Evolutionary conservation across 2,329 filamentous ascomycete genomes (phyloP), one percentile per base, ranked within the genome.

Genomic region (Fusarium armeniacum): DNA sequence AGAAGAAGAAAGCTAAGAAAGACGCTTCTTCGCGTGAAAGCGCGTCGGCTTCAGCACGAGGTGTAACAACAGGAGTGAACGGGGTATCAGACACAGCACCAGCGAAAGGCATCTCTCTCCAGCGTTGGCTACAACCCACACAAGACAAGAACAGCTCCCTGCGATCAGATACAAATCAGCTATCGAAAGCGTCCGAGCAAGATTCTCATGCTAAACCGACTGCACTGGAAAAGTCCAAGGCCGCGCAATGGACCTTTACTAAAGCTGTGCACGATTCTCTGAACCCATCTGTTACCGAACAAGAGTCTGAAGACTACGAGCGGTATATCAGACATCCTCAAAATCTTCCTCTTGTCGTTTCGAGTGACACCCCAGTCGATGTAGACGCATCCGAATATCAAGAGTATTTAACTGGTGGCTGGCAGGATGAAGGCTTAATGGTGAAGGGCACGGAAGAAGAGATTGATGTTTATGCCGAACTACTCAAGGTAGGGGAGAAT

Each of bases 281-380:
- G 45, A 92, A 97, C 70, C 96, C 96, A 2, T 90, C 89, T 1
- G 93, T 99, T 38, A 91, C 88, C 10, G 81, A 86, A 10, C 86
- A 88, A 40, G 95, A 98, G 81, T 89, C 90, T 26, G 90, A 91
- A 47, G 96, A 98, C 77, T 99, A 99, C 78, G 87, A 90, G 62
- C 89, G 91, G 26, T 99, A 98, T 79, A 90, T 99, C 71, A 89
- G 87, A 49, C 96, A 99, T 76, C 94, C 96, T 3, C 90, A 97
- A 58, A 94, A 91, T 56, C 88, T 99, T 1, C 94, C 95, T 0
- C 86, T 99, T 3, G 93, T 96, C 0, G 86, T 93, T 2, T 91
- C 90, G 6, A 89, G 86, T 40, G 89, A 93, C 62, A 85, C 87
- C 5, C 88, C 89, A 1, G 84, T 85, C 3, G 83, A 89, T 63